Evolutionary conservation across 2,329 filamentous ascomycete genomes (phyloP).

Genomic region (Colletotrichum musicola): DNA sequence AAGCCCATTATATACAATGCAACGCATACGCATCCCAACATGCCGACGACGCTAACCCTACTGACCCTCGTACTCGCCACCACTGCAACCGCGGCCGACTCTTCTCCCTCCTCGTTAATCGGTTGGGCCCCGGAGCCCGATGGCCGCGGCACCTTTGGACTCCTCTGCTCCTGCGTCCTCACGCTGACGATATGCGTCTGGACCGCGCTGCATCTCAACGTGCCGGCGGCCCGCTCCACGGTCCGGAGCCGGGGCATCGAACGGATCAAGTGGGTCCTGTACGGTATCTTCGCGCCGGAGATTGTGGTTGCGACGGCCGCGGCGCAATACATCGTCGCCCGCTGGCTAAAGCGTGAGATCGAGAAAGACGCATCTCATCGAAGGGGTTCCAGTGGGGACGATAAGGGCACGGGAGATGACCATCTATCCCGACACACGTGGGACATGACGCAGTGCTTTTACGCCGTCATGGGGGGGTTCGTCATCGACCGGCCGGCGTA

Average conservation of each 20-base stretch:
- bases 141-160: conserved; percentile 46
- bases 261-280: conserved; percentile 45
- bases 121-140: conserved; percentile 40
- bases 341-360: conserved; percentile 33
- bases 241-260: conserved; percentile 28
- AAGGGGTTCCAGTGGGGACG: accelerated
- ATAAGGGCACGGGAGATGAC: neutral
- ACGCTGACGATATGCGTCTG: conserved; percentile 51
- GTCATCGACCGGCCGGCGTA: conserved; percentile 37
- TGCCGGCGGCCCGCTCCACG: conserved; percentile 41
- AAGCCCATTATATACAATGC: neutral
- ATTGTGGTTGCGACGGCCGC: conserved; percentile 47
- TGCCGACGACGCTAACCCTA: neutral
- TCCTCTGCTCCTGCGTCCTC: conserved; percentile 48
- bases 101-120: neutral
- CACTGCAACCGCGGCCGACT: neutral
- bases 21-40: neutral
- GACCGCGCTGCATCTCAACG: conserved; percentile 51
- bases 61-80: neutral
- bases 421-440: conserved; percentile 18
- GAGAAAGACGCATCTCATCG: conserved; percentile 16
- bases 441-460: conserved; percentile 46
- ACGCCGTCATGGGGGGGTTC: conserved; percentile 48
- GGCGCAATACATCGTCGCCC: conserved; percentile 42
- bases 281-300: conserved; percentile 49